These are phyloP conservation scores for Paraconiothyrium sp. DNA, from an alignment of 2,329 filamentous ascomycete species.

Conservation along the genomic window DNA sequence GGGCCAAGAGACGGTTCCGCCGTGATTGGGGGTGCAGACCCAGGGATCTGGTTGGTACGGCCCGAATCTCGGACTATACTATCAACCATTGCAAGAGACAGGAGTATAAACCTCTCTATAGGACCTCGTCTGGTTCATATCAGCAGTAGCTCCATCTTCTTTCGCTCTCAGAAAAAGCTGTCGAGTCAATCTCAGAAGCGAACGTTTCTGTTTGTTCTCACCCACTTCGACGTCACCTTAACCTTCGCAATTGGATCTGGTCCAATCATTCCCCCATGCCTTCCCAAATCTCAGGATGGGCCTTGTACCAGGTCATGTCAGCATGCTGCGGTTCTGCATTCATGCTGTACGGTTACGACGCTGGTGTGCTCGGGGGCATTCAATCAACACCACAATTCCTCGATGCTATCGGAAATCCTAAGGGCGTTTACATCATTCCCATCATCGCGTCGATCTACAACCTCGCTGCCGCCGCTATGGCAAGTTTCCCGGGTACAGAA, in stretches of 20 bases:
- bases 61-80: too few species aligned
- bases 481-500: too few species aligned
- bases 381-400: conserved; percentile 18
- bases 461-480: conserved; percentile 48
- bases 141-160: not conserved
- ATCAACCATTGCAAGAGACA: not conserved
- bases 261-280: not conserved
- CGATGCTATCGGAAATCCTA: conserved; percentile 19
- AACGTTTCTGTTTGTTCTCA: not conserved
- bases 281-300: not conserved
- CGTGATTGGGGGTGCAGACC: not conserved
- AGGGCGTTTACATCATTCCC: conserved; percentile 22
- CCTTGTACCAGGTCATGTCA: conserved; percentile 2
- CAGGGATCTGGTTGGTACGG: too few species aligned
- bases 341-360: conserved; percentile 47
- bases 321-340: conserved; percentile 4
- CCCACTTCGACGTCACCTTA: not conserved
- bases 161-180: not conserved
- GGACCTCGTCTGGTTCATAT: not conserved
- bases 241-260: not conserved
- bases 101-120: not conserved
- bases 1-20: not conserved
- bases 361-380: conserved; percentile 21
- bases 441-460: conserved; percentile 24
- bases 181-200: not conserved